Conservation (phyloP, 805 yeast genomes). For the Schizosaccharomyces octosporus region DNA sequence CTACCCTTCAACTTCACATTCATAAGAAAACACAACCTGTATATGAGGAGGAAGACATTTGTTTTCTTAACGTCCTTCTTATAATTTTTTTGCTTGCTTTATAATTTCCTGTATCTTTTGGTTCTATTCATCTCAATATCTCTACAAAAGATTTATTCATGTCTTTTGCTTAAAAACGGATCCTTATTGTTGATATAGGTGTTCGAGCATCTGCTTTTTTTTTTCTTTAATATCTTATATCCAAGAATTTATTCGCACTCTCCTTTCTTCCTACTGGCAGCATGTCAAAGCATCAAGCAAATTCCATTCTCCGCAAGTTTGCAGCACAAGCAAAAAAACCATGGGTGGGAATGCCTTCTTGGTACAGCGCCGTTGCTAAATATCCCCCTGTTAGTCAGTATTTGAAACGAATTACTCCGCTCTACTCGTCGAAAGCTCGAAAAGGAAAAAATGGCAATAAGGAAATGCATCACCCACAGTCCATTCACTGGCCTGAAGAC, state of each 20-base stretch:
- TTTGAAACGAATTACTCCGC: neutral
- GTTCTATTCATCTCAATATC: too few relatives aligned
- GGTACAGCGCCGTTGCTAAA: neutral
- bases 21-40: too few relatives aligned
- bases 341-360: neutral
- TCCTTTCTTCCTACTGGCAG: neutral
- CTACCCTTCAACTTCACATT: too few relatives aligned
- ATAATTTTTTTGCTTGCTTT: too few relatives aligned
- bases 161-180: too few relatives aligned
- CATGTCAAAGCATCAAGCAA: neutral
- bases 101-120: too few relatives aligned
- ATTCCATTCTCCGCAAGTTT: neutral
- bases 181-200: too few relatives aligned
- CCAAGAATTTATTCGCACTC: neutral
- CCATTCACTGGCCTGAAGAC: constrained; percentile 46
- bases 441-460: neutral
- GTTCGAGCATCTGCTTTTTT: too few relatives aligned
- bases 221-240: neutral
- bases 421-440: neutral
- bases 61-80: too few relatives aligned
- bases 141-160: too few relatives aligned
- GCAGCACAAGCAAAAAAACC: neutral
- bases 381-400: neutral
- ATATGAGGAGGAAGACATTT: too few relatives aligned
- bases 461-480: constrained; percentile 17